A percentile compares a stretch with the other conserved stretches of the same genome.
phyloP scores from a whole-genome alignment of 78 protist species.

The Tieghemostelium lacteum region DNA sequence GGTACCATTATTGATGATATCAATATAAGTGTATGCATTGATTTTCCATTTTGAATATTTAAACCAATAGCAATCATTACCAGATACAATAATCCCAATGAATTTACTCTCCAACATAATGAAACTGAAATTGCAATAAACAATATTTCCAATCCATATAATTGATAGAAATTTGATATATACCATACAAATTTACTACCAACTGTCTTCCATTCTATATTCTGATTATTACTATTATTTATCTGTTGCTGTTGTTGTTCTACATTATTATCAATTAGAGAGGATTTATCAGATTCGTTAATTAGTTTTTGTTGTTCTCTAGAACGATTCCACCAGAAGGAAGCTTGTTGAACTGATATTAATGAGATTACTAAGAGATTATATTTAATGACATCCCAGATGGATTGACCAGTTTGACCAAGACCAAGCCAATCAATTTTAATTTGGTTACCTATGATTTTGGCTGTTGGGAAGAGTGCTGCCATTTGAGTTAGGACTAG shows the following conservation, averaged over 20 bases:
- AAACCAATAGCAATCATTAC: conserved; percentile 30
- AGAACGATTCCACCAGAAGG: conserved; percentile 63
- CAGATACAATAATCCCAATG: conserved; percentile 42
- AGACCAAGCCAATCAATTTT: conserved; percentile 37
- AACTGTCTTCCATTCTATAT: neutral
- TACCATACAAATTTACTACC: conserved; percentile 15
- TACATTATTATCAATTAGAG: neutral
- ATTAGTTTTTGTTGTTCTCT: neutral
- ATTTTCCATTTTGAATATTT: conserved; percentile 10
- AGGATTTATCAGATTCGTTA: neutral
- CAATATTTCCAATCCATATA: conserved; percentile 59
- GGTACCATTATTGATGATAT: conserved; percentile 32
- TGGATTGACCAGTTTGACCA: neutral
- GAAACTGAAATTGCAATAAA: conserved; percentile 8
- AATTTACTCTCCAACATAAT: conserved; percentile 63
- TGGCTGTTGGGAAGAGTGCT: conserved; percentile 6
- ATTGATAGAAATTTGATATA: conserved; percentile 36
- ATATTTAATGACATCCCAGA: conserved; percentile 23
- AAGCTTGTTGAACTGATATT: conserved; percentile 43
- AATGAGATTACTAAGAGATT: conserved; percentile 33
- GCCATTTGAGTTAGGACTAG: conserved; percentile 60
- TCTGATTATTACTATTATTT: neutral
- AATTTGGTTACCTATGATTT: neutral
- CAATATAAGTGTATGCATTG: neutral
- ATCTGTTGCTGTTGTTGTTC: neutral